Evolutionary conservation across 352 stramenopile species (phyloP).

Genomic region (Paralagenidium karlingii): DNA sequence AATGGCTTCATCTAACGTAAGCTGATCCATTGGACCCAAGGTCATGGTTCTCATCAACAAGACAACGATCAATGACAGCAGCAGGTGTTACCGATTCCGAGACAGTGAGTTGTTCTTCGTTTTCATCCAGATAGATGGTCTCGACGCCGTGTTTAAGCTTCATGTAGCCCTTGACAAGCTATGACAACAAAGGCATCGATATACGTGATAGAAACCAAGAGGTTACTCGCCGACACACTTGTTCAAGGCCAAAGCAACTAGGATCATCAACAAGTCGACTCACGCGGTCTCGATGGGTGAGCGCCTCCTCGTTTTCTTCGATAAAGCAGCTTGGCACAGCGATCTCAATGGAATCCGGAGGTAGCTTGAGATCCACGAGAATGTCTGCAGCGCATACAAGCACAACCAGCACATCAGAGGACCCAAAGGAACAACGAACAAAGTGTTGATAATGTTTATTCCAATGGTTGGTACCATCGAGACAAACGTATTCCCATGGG

Average conservation of each 20-base stretch:
- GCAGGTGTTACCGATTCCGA: not conserved
- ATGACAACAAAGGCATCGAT: not conserved
- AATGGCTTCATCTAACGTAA: slow-evolving; percentile 69
- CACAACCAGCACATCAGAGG: too few relatives aligned
- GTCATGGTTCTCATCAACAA: not conserved
- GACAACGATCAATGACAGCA: not conserved
- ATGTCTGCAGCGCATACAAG: too few relatives aligned
- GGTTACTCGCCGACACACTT: not conserved
- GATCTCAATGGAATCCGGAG: slow-evolving; percentile 85
- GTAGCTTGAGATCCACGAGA: slow-evolving; percentile 88
- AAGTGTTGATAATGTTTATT: too few relatives aligned
- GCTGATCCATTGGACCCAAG: slow-evolving; percentile 7
- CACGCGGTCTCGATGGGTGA: slow-evolving; percentile 50
- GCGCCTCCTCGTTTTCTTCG: slow-evolving; percentile 60
- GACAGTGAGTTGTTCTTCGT: slow-evolving; percentile 24
- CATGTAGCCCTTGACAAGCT: slow-evolving; percentile 83
- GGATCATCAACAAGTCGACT: not conserved
- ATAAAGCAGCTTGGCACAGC: slow-evolving; percentile 82
- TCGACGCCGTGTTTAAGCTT: slow-evolving; percentile 82
- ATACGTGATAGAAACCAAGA: not conserved
- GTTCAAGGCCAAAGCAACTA: not conserved
- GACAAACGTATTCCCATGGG: slow-evolving; percentile 91
- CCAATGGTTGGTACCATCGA: too few relatives aligned
- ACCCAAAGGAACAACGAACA: too few relatives aligned
- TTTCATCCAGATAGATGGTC: slow-evolving; percentile 28